Percentiles rank a stretch among this genome's conserved stretches.
Evolutionary conservation across 192 early-diverging fungal species (phyloP).

Genomic region (Jimgerdemannia flammicorona): DNA sequence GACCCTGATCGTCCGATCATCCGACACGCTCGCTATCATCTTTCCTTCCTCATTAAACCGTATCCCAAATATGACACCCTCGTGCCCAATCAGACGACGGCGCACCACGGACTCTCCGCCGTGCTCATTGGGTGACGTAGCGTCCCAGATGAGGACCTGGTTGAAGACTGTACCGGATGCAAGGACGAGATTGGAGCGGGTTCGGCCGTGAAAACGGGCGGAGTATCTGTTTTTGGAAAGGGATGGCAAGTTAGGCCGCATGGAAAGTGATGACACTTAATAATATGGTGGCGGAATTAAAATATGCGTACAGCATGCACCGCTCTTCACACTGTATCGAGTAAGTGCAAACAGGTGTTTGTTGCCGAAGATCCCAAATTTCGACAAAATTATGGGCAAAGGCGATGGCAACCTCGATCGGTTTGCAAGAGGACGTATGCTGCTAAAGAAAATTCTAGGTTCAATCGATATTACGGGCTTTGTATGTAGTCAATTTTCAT

Average conservation of each 20-base stretch:
- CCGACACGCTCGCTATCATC: constrained; percentile 65
- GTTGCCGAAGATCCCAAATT: constrained; percentile 32
- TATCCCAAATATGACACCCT: constrained; percentile 79
- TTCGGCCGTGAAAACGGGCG: constrained; percentile 64
- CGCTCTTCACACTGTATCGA: constrained; percentile 57
- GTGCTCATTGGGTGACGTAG: constrained; percentile 24
- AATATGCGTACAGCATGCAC: constrained; percentile 50
- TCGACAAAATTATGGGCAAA: constrained; percentile 75
- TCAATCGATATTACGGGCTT: not conserved
- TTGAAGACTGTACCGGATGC: constrained; percentile 85
- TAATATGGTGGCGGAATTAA: not conserved
- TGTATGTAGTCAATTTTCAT: no score
- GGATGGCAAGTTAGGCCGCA: not conserved
- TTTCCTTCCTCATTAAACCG: constrained; percentile 59
- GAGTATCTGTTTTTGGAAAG: constrained; percentile 40
- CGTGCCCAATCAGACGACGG: constrained; percentile 52
- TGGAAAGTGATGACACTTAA: not conserved
- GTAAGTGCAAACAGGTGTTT: constrained; percentile 17
- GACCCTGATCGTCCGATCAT: constrained; percentile 78
- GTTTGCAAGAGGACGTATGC: constrained; percentile 4
- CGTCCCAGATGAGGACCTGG: constrained; percentile 71
- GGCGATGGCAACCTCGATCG: constrained; percentile 53
- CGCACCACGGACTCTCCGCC: constrained; percentile 41
- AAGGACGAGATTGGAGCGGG: constrained; percentile 41
- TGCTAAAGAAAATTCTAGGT: not conserved